Evolutionary conservation across 1,139 yeast species (phyloP).

Genomic region (Hemisphaericaspora subhashii): DNA sequence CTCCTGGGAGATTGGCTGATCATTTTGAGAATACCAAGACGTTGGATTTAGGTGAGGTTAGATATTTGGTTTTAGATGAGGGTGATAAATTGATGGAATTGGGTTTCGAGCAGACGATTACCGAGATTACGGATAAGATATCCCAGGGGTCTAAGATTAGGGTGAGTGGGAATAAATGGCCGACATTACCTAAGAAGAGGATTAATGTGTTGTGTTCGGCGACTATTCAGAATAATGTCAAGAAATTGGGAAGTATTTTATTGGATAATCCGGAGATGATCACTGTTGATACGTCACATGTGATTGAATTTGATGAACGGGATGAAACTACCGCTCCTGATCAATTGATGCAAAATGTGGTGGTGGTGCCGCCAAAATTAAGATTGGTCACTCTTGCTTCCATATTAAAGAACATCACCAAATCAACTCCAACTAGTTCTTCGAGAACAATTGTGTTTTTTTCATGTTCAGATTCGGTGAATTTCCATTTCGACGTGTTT

Average conservation of each 20-base stretch:
- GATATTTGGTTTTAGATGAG: slow-evolving; percentile 89
- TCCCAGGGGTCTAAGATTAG: slow-evolving; percentile 43
- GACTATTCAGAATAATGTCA: slow-evolving; percentile 79
- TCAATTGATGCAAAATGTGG: slow-evolving; percentile 75
- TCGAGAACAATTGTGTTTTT: slow-evolving; percentile 77
- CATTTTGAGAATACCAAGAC: slow-evolving; percentile 84
- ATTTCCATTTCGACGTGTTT: slow-evolving; percentile 80
- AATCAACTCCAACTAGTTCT: slow-evolving; percentile 15
- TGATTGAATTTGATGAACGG: slow-evolving; percentile 44
- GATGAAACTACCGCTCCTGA: slow-evolving; percentile 69
- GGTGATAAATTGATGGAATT: slow-evolving; percentile 94
- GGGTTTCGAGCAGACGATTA: slow-evolving; percentile 92
- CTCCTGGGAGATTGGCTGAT: slow-evolving; percentile 90
- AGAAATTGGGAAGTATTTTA: slow-evolving; percentile 76
- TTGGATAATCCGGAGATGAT: slow-evolving; percentile 72
- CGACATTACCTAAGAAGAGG: slow-evolving; percentile 65
- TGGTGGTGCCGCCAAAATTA: slow-evolving; percentile 88
- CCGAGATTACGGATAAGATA: slow-evolving; percentile 66
- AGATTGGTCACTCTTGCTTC: slow-evolving; percentile 81
- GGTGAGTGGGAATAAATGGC: slow-evolving; percentile 41
- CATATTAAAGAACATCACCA: slow-evolving; percentile 50
- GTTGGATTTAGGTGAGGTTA: slow-evolving; percentile 66
- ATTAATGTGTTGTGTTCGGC: slow-evolving; percentile 91
- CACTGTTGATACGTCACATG: slow-evolving; percentile 27
- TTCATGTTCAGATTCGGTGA: slow-evolving; percentile 93